A percentile compares a stretch with the other conserved stretches of the same genome.
phyloP scores from a whole-genome alignment of 371 early-diverging fungal species.

The Circinella minor region DNA sequence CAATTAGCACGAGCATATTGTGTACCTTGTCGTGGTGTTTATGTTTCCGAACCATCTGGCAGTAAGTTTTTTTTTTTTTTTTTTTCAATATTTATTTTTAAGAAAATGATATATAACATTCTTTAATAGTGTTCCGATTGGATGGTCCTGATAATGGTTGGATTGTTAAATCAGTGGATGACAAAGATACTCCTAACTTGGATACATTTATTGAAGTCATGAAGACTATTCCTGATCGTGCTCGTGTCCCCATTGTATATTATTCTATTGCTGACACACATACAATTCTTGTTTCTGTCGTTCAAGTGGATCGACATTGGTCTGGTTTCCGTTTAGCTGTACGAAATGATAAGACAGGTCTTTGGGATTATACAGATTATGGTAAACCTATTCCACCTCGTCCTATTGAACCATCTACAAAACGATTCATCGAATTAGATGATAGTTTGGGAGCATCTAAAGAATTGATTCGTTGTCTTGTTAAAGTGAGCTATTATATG shows the following conservation, averaged over 20 bases:
- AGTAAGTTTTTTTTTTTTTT: slow-evolving; percentile 33
- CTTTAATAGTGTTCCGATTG: slow-evolving; percentile 67
- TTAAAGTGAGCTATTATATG: slow-evolving; percentile 69
- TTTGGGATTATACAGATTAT: slow-evolving; percentile 80
- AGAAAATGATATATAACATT: background rate
- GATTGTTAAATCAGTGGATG: slow-evolving; percentile 77
- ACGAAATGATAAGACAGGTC: slow-evolving; percentile 77
- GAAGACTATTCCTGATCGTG: slow-evolving; percentile 75
- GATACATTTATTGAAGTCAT: slow-evolving; percentile 81
- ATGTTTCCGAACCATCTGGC: slow-evolving; percentile 69
- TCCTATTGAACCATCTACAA: slow-evolving; percentile 62
- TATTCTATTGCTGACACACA: slow-evolving; percentile 83
- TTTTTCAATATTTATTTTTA: background rate
- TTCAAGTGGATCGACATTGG: slow-evolving; percentile 85
- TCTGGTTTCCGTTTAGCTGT: slow-evolving; percentile 74
- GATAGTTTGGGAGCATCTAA: slow-evolving; percentile 62
- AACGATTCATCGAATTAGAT: slow-evolving; percentile 60
- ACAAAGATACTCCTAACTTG: slow-evolving; percentile 72
- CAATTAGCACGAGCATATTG: slow-evolving; percentile 84
- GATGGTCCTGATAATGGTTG: slow-evolving; percentile 83
- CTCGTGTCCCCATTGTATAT: slow-evolving; percentile 80
- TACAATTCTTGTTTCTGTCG: slow-evolving; percentile 71
- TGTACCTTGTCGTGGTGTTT: slow-evolving; percentile 87
- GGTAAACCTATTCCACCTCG: slow-evolving; percentile 35
- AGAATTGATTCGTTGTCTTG: slow-evolving; percentile 64